Base-by-base conservation (phyloP, 164 flowering plant genomes). In the Tetrastigma voinierianum region DNA sequence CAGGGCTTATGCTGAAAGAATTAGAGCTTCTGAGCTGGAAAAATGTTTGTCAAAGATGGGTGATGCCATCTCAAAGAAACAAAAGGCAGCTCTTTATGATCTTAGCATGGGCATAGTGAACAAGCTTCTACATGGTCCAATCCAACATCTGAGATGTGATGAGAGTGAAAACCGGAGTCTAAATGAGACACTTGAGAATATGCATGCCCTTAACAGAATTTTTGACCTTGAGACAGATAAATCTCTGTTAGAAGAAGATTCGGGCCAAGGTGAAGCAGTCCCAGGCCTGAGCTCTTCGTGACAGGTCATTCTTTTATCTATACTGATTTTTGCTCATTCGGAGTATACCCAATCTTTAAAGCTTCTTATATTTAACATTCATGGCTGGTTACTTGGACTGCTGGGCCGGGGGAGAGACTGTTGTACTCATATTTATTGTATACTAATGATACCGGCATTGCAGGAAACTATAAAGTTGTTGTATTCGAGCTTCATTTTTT, bases 161-260 rank as follows among this genome's bases (percentile, higher is more conserved):
- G 96, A 90, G 23, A 86, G 86, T 70, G 98, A 94, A 46, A 80
- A 86, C 74, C 80, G 94, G n/a, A 87, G 90, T 40, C 76, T 91
- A 65, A 82, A 54, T 45, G 96, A 95, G 73, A 90, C 93, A 20
- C 90, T 95, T 10, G 94, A 90, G 81, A 92, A 92, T 57, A 95
- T 95, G 99, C 90, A 90, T 68, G 92, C 96, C 24, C 86, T 94
- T 16, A 91, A 94, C 82, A 84, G 97, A 67, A 94, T 95, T 96
- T 95, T 87, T 69, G 76, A 80, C 54, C 90, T 95, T 24, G 96
- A 92, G 56, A 85, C 91, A 2, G 99, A 92, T 65, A 67, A 79
- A 24, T 77, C 96, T 13, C 76, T 94, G 19, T 68, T 94, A 43
- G 52, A 23, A 21, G 69, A 15, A 25, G 46, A 5, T 70, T 57